phyloP scores from a whole-genome alignment of 2,329 filamentous ascomycete species.

The Leptographium lundbergii region DNA sequence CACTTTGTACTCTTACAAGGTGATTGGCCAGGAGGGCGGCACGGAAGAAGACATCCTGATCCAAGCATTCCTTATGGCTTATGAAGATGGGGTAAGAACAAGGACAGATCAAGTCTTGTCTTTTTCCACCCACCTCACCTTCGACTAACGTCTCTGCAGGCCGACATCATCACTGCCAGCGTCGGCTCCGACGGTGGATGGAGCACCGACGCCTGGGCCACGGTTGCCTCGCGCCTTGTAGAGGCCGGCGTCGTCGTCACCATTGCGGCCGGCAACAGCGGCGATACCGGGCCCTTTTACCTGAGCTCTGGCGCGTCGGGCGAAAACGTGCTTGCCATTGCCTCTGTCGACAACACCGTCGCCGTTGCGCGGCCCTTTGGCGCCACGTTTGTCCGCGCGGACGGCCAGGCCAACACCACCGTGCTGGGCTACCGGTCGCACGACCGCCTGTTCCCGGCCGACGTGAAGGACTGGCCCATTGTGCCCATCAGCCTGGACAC shows the following conservation, averaged over 20 bases:
- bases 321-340: conserved; percentile 28
- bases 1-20: conserved; percentile 14
- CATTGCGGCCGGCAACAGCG: conserved; percentile 38
- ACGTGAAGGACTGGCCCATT: conserved; percentile 14
- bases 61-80: conserved; percentile 45
- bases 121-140: not conserved
- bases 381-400: conserved; percentile 4
- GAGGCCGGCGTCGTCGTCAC: conserved; percentile 39
- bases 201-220: conserved; percentile 38
- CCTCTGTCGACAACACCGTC: conserved; percentile 22
- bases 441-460: conserved; percentile 5
- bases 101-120: no score
- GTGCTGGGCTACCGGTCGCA: conserved; percentile 9
- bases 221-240: conserved; percentile 38
- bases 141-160: conserved; percentile 11
- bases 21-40: conserved; percentile 9
- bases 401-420: conserved; percentile 7
- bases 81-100: conserved; percentile 31
- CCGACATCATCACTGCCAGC: conserved; percentile 43
- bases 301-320: conserved; percentile 19
- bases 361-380: conserved; percentile 11
- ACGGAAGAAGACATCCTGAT: conserved; percentile 42
- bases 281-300: conserved; percentile 8
- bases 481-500: conserved; percentile 15
- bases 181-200: conserved; percentile 39